Conservation (phyloP, 1,284 basidiomycete genomes). For the Leccinum proliferum region DNA sequence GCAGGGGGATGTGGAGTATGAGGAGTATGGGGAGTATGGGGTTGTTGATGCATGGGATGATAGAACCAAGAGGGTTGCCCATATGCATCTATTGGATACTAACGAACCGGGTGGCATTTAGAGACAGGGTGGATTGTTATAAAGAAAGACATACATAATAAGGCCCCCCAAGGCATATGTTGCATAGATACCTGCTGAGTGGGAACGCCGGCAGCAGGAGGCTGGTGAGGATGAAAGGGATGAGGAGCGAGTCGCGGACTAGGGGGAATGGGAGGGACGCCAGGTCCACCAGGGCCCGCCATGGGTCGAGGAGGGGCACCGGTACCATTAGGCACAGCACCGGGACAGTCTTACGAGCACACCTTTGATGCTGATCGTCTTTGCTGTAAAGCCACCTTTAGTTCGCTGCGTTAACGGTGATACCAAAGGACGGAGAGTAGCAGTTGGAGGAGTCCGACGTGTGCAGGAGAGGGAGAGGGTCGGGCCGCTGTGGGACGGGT, state of each 20-base stretch:
- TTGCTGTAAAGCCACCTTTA: no score
- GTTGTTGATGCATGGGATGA: conserved; percentile 37
- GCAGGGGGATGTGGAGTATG: conserved; percentile 22
- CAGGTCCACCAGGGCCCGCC: conserved; percentile 31
- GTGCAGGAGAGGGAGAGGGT: no score
- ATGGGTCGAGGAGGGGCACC: conserved; percentile 52
- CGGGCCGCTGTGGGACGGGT: no score
- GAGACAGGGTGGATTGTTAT: conserved; percentile 14
- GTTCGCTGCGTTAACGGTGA: no score
- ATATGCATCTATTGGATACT: conserved; percentile 25
- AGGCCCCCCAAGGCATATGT: conserved; percentile 23
- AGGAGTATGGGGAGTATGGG: conserved; percentile 28
- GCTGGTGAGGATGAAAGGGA: conserved; percentile 42
- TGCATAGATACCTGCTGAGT: conserved; percentile 38
- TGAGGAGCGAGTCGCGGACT: conserved; percentile 64
- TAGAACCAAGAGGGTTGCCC: conserved; percentile 27
- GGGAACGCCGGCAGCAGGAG: conserved; percentile 42
- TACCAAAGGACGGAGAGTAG: no score
- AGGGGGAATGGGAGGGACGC: conserved; percentile 41
- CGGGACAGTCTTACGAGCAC: no score
- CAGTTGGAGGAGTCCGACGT: no score
- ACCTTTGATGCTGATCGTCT: no score
- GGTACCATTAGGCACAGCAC: conserved; percentile 54
- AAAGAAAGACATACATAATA: conserved; percentile 34
- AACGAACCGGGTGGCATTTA: conserved; percentile 13